phyloP scores from a whole-genome alignment of 208 protist genomes.

The Acanthamoeba culbertsoni region DNA sequence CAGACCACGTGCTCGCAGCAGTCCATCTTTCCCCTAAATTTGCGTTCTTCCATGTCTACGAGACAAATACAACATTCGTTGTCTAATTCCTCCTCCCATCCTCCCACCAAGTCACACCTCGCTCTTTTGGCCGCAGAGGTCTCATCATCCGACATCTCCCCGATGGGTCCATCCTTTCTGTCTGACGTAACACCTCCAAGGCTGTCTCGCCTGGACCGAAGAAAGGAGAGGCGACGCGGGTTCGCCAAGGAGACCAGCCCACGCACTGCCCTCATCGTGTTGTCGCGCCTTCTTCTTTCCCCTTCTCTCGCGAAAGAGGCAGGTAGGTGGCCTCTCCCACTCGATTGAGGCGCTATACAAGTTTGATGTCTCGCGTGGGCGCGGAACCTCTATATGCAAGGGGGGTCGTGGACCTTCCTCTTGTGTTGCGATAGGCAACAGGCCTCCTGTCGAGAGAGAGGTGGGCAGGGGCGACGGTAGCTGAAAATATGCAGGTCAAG shows the following conservation, averaged over 20 bases:
- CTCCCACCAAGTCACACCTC: not conserved
- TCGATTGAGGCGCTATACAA: not conserved
- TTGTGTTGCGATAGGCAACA: too few species aligned
- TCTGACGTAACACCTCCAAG: not conserved
- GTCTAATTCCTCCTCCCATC: not conserved
- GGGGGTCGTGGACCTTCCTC: too few species aligned
- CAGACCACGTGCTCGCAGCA: constrained; percentile 25
- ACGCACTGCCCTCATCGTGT: not conserved
- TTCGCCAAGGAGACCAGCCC: not conserved
- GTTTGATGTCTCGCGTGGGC: not conserved
- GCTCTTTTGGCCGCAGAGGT: not conserved
- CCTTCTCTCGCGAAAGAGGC: not conserved
- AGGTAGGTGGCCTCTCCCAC: not conserved
- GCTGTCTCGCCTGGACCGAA: not conserved
- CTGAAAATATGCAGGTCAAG: too few species aligned
- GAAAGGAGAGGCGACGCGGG: not conserved
- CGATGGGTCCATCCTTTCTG: constrained; percentile 3
- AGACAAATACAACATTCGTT: constrained; percentile 13
- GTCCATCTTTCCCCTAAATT: not conserved
- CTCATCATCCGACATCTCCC: constrained; percentile 7
- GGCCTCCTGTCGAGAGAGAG: too few species aligned
- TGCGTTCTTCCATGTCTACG: not conserved
- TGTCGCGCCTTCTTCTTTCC: not conserved
- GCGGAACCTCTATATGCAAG: too few species aligned
- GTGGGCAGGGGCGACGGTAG: too few species aligned